A percentile compares a stretch with the other conserved stretches of the same genome.
These are phyloP conservation scores for Dactylellina parvicollis DNA, from an alignment of 2,329 filamentous ascomycete species.

Conservation along the genomic window DNA sequence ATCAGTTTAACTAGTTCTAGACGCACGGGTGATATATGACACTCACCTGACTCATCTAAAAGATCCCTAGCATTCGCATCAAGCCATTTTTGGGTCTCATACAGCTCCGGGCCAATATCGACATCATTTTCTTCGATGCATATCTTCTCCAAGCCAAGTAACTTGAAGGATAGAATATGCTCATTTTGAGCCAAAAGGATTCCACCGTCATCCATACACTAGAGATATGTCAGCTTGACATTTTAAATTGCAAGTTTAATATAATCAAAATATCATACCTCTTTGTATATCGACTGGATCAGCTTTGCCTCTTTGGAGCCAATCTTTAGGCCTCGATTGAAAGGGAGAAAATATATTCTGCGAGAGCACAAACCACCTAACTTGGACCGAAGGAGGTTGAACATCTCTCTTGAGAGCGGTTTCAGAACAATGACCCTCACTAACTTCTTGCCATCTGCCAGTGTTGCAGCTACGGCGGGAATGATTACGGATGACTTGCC, in stretches of 20 bases:
- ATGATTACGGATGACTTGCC: constrained; percentile 77
- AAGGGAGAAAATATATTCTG: constrained; percentile 69
- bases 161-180: constrained; percentile 71
- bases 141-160: constrained; percentile 69
- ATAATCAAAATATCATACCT: constrained; percentile 12
- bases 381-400: constrained; percentile 67
- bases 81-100: constrained; percentile 64
- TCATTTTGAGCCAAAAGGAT: constrained; percentile 72
- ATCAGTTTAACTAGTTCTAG: constrained; percentile 15
- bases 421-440: constrained; percentile 71
- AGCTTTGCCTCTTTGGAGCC: constrained; percentile 56
- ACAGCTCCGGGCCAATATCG: constrained; percentile 57
- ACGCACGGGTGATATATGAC: background rate
- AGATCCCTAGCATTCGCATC: constrained; percentile 67
- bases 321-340: constrained; percentile 66
- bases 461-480: constrained; percentile 69
- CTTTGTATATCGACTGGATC: constrained; percentile 62
- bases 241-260: background rate
- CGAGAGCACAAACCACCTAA: constrained; percentile 69
- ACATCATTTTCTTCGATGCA: constrained; percentile 58
- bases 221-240: background rate
- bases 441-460: constrained; percentile 67
- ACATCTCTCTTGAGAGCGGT: constrained; percentile 71
- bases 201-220: constrained; percentile 67
- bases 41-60: constrained; percentile 69